Conservation (phyloP, 192 early-diverging fungal genomes). For the Backusella westeae region DNA sequence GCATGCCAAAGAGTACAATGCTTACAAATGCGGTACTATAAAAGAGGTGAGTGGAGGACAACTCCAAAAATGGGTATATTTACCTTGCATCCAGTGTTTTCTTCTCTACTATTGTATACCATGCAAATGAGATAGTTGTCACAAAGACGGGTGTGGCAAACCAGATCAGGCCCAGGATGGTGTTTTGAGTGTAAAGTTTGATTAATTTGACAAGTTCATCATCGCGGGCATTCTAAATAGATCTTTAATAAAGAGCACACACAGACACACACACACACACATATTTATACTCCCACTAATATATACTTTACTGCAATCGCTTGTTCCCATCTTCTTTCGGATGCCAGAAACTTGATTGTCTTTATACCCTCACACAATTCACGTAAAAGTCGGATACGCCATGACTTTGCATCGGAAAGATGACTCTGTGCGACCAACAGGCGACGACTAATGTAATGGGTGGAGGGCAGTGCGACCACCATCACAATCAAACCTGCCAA, state of each 20-base stretch:
- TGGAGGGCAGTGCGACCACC: conserved; percentile 59
- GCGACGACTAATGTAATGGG: conserved; percentile 53
- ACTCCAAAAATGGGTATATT: background rate
- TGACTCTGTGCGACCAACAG: conserved; percentile 52
- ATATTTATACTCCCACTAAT: background rate
- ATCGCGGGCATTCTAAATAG: conserved; percentile 21
- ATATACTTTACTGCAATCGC: conserved; percentile 52
- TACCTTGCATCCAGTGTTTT: conserved; percentile 45
- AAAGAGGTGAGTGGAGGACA: too few species aligned
- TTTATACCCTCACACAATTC: conserved; percentile 77
- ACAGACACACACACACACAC: too few species aligned
- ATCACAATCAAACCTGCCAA: conserved; percentile 77
- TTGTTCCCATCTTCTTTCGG: conserved; percentile 71
- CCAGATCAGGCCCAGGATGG: conserved; percentile 47
- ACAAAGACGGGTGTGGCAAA: conserved; percentile 54
- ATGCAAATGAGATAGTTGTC: conserved; percentile 56
- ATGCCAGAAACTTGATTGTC: conserved; percentile 87
- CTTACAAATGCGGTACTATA: conserved; percentile 60
- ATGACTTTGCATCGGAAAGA: conserved; percentile 63
- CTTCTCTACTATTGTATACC: conserved; percentile 53
- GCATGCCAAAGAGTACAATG: conserved; percentile 60
- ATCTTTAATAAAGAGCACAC: too few species aligned
- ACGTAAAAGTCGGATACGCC: conserved; percentile 73
- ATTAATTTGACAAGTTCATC: conserved; percentile 35
- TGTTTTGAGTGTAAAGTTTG: conserved; percentile 33